These are phyloP conservation scores for Phytopythium aichiense DNA, from an alignment of 352 stramenopile species.

Conservation along the genomic window DNA sequence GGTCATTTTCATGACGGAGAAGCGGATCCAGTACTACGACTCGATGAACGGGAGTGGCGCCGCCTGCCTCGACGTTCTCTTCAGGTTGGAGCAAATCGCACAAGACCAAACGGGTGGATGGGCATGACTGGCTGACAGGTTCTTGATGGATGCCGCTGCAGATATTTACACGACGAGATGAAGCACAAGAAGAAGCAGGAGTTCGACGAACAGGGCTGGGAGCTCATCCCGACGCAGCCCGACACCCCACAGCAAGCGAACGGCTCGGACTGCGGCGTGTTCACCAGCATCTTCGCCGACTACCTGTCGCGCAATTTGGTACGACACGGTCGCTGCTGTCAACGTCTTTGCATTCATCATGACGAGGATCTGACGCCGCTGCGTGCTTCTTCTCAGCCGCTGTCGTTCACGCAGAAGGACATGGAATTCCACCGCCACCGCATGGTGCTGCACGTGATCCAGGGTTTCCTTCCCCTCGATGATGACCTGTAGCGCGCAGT, in stretches of 20 bases:
- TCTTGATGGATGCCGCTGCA: constrained; percentile 10
- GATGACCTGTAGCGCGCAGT: constrained; percentile 46
- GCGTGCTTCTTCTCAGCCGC: constrained; percentile 21
- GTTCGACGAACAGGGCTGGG: constrained; percentile 60
- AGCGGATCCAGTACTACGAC: constrained; percentile 88
- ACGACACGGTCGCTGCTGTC: constrained; percentile 5
- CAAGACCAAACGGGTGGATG: background rate
- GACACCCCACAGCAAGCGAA: constrained; percentile 82
- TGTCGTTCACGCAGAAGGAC: constrained; percentile 74
- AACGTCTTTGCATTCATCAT: background rate
- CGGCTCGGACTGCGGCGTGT: constrained; percentile 80
- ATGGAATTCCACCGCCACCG: constrained; percentile 83
- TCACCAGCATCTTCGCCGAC: constrained; percentile 86
- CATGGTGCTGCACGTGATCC: constrained; percentile 71
- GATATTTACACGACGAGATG: constrained; percentile 81
- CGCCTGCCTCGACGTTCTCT: constrained; percentile 64
- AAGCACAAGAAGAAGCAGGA: constrained; percentile 80
- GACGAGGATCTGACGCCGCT: background rate
- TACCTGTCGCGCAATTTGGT: constrained; percentile 69
- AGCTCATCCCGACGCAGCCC: constrained; percentile 46
- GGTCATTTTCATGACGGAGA: constrained; percentile 85
- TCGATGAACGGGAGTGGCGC: constrained; percentile 75
- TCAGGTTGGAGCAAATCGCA: constrained; percentile 27
- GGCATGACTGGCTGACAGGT: background rate
- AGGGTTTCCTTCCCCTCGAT: constrained; percentile 57